Conservation (phyloP, 129 eudicot genomes). For the Saussurea involucrata region DNA sequence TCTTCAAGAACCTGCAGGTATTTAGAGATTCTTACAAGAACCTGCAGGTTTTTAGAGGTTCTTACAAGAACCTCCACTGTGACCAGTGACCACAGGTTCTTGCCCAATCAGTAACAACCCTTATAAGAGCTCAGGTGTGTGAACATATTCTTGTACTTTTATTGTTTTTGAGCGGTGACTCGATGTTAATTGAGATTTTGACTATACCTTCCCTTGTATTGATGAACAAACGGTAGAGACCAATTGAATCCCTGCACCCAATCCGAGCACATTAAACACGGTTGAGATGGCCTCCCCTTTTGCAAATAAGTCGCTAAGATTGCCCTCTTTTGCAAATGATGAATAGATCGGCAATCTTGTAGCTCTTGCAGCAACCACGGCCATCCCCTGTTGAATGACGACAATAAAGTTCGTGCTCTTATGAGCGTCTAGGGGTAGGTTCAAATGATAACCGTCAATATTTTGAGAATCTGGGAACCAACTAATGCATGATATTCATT, state of each 20-base stretch:
- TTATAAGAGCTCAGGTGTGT: not conserved
- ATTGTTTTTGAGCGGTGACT: not conserved
- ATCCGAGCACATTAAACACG: constrained; percentile 84
- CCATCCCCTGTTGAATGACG: constrained; percentile 78
- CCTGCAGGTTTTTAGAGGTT: too few relatives aligned
- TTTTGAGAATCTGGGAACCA: not conserved
- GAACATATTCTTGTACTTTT: not conserved
- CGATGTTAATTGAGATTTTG: not conserved
- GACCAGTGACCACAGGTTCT: not conserved
- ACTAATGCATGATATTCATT: not conserved
- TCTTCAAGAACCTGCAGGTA: too few relatives aligned
- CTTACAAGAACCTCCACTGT: not conserved
- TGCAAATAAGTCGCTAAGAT: constrained; percentile 96
- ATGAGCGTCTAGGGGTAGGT: not conserved
- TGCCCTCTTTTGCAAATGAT: constrained; percentile 98
- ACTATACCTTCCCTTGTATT: constrained; percentile 88
- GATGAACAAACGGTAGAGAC: constrained; percentile 95
- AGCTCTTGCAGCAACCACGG: constrained; percentile 98
- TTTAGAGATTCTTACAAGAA: too few relatives aligned
- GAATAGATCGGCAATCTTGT: constrained; percentile 97
- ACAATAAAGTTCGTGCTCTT: not conserved
- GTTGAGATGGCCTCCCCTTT: constrained; percentile 98
- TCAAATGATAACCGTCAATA: not conserved
- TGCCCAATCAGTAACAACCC: not conserved
- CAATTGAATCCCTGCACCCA: constrained; percentile 86